phyloP scores from a whole-genome alignment of 2,329 filamentous ascomycete species.

The Hymenoscyphus occultus region DNA sequence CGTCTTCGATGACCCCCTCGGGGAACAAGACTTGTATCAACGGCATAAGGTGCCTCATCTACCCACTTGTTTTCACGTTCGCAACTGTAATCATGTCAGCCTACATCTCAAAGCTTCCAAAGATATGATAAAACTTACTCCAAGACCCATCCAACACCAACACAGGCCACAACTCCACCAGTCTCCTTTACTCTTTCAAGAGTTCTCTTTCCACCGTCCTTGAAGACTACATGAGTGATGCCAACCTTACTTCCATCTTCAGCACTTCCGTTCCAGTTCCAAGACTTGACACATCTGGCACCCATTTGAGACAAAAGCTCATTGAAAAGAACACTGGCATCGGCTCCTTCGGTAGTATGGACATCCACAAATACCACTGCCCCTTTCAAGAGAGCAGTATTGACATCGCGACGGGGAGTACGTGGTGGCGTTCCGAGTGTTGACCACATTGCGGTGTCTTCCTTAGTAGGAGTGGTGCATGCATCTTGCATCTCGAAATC shows the following conservation, averaged over 20 bases:
- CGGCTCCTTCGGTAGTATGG: slow-evolving; percentile 74
- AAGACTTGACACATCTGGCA: slow-evolving; percentile 71
- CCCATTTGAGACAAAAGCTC: slow-evolving; percentile 79
- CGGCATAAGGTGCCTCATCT: slow-evolving; percentile 66
- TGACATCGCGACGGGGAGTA: slow-evolving; percentile 53
- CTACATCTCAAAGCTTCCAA: slow-evolving; percentile 2
- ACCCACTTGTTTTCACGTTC: slow-evolving; percentile 75
- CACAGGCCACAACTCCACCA: slow-evolving; percentile 74
- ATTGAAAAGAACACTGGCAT: slow-evolving; percentile 77
- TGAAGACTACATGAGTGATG: slow-evolving; percentile 87
- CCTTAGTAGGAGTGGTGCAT: slow-evolving; percentile 40
- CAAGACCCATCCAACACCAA: slow-evolving; percentile 84
- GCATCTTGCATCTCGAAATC: slow-evolving; percentile 22
- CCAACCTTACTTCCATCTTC: slow-evolving; percentile 53
- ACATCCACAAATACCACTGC: slow-evolving; percentile 82
- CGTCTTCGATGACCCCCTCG: slow-evolving; percentile 69
- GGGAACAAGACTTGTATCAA: slow-evolving; percentile 65
- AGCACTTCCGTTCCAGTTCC: slow-evolving; percentile 61
- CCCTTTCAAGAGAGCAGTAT: slow-evolving; percentile 58
- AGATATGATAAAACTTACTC: slow-evolving; percentile 59
- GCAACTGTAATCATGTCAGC: slow-evolving; percentile 51
- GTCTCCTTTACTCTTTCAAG: slow-evolving; percentile 75
- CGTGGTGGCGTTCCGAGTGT: slow-evolving; percentile 53
- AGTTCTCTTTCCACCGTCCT: slow-evolving; percentile 78
- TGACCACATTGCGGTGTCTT: slow-evolving; percentile 53